Evolutionary conservation across 1,139 yeast species (phyloP).

Genomic region (Arxiozyma telluris): DNA sequence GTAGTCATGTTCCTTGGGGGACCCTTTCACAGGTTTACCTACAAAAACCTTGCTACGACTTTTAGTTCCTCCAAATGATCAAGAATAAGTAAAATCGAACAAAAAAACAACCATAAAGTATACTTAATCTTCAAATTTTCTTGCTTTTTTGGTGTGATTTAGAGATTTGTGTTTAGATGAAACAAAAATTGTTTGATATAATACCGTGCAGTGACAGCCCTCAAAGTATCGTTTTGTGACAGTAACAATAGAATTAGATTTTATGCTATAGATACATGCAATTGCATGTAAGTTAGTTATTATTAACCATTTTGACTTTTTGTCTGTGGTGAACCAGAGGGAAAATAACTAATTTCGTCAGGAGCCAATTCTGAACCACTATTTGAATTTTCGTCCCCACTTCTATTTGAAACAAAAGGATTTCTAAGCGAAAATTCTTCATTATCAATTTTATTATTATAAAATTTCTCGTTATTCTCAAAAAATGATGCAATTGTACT

Average conservation of each 20-base stretch:
- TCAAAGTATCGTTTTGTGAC: too few species aligned
- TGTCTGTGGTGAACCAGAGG: conserved; percentile 4
- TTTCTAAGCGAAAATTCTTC: background rate
- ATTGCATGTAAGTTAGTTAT: background rate
- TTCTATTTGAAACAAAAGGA: background rate
- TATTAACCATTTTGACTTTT: background rate
- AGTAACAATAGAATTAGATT: background rate
- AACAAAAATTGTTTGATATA: background rate
- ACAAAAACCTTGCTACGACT: too few species aligned
- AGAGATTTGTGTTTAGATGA: background rate
- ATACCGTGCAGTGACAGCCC: background rate
- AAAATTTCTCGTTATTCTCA: background rate
- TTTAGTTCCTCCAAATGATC: too few species aligned
- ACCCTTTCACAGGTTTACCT: background rate
- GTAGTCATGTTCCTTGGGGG: too few species aligned
- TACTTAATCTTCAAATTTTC: background rate
- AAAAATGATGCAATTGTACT: background rate
- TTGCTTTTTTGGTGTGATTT: background rate
- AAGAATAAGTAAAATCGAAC: background rate
- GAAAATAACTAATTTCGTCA: conserved; percentile 8
- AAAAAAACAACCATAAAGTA: background rate
- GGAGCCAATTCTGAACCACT: conserved; percentile 6
- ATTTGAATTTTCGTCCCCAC: background rate
- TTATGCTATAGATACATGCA: too few species aligned
- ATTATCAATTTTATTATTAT: background rate